Evolutionary conservation across 192 early-diverging fungal genomes (phyloP).

Genomic region (Ramicandelaber brevisporus): DNA sequence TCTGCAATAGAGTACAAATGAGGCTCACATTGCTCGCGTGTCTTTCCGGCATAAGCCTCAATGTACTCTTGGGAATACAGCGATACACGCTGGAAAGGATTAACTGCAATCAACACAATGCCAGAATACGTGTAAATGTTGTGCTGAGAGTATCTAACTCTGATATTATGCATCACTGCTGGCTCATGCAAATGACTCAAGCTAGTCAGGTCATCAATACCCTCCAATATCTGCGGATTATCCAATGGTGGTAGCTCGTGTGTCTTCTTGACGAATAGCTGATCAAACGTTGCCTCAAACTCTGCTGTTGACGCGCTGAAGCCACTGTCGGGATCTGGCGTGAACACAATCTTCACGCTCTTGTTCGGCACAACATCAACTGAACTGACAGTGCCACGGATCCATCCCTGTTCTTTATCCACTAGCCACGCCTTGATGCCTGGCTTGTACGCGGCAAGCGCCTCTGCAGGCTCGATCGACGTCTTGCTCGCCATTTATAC

Average conservation of each 20-base stretch:
- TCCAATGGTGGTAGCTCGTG: conserved; percentile 66
- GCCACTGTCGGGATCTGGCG: conserved; percentile 1
- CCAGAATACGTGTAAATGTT: conserved; percentile 99
- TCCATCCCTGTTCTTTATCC: conserved; percentile 57
- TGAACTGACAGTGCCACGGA: conserved; percentile 17
- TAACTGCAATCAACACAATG: conserved; percentile 92
- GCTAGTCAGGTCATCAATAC: conserved; percentile 77
- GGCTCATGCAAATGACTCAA: conserved; percentile 92
- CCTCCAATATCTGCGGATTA: conserved; percentile 76
- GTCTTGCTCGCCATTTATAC: no score
- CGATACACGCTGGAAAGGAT: conserved; percentile 69
- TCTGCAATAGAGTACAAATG: conserved; percentile 98
- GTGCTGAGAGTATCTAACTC: conserved; percentile 65
- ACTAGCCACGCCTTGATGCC: conserved; percentile 56
- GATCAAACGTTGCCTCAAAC: conserved; percentile 40
- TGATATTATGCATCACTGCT: conserved; percentile 79
- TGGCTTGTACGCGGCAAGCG: no score
- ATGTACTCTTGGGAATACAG: conserved; percentile 86
- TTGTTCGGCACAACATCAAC: background rate
- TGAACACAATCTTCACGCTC: background rate
- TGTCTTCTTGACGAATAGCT: conserved; percentile 35
- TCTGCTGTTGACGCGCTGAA: background rate
- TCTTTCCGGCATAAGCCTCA: conserved; percentile 75
- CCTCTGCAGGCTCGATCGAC: no score
- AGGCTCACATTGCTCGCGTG: conserved; percentile 84